Evolutionary conservation across 179 eudicot genomes (phyloP).

Genomic region (Beta lomatogona): DNA sequence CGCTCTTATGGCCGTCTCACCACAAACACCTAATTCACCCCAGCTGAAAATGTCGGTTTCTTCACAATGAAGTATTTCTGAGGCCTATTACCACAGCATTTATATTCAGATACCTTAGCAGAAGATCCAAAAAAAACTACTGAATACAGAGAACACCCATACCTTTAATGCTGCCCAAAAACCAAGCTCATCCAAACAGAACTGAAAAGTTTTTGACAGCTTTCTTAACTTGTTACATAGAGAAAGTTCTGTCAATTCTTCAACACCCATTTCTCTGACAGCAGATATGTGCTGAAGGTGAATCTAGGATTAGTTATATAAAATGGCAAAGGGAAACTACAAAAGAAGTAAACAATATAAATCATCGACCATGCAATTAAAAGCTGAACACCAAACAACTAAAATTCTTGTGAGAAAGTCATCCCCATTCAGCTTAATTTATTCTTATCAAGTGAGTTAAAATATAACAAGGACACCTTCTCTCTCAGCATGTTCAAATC

Average conservation of each 20-base stretch:
- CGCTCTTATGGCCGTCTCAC: slow-evolving; percentile 47
- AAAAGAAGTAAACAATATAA: neutral
- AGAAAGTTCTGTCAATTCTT: slow-evolving; percentile 38
- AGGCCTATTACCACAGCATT: slow-evolving; percentile 55
- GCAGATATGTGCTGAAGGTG: slow-evolving; percentile 47
- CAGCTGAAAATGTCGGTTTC: slow-evolving; percentile 52
- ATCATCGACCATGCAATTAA: neutral
- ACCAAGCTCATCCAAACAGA: slow-evolving; percentile 84
- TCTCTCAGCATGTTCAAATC: slow-evolving; percentile 34
- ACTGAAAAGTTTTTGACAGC: slow-evolving; percentile 47
- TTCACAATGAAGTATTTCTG: slow-evolving; percentile 49
- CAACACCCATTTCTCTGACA: slow-evolving; percentile 31
- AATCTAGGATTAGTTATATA: slow-evolving; percentile 16
- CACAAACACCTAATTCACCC: slow-evolving; percentile 48
- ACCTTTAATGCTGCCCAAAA: slow-evolving; percentile 85
- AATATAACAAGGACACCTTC: slow-evolving; percentile 49
- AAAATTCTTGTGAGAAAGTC: neutral
- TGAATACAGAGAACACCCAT: slow-evolving; percentile 12
- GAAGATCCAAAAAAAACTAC: slow-evolving; percentile 4
- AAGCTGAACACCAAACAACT: neutral
- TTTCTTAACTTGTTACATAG: slow-evolving; percentile 46
- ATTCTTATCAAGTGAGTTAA: neutral
- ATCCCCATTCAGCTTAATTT: neutral
- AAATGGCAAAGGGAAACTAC: neutral
- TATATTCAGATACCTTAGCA: slow-evolving; percentile 16